Base-by-base conservation (phyloP, 805 yeast species). In the Cyberlindnera maclurae region DNA sequence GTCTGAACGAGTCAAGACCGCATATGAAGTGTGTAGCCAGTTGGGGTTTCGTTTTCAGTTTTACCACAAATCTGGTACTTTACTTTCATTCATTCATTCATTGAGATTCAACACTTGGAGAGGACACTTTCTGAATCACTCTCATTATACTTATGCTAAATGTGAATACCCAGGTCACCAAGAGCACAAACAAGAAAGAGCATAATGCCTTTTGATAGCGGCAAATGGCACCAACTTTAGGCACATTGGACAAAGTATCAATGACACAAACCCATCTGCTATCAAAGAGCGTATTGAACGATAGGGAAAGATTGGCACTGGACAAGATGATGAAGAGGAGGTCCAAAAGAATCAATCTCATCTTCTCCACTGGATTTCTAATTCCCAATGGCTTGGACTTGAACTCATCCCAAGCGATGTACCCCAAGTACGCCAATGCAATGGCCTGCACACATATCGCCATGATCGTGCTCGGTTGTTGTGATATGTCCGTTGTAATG, bases 391-490 rank as follows among this genome's bases (percentile, higher is more conserved):
- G 98, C 55, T 86, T 82, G 12, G 96, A 94, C 17, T 80, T 73
- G 60, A 86, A 90, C 60, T 93, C 98, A 59, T 93, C 97, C 52
- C 77, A 79, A 3, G 95, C 78, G 57, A 90, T 85, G 59, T 85
- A 88, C 4, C 79, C 62, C 40, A 88, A 70, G 56, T 93, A 93
- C 0, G 77, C 71, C 18, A 86, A 62, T 3, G 96, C 95, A 44
- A 79, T 67, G 22, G 86, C 66, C 53, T 88, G 90, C 4, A 90
- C 95, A 37, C 78, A 78, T 3, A 93, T 73, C 4, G 97, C 93
- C 95, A 93, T 87, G 33, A 89, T 79, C 0, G 97, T 85, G 50
- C 95, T 81, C 13, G 98, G 82, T 53, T 84, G 88, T 55, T 84
- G 95, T 7, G 71, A 65, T 7, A 85, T 60, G 11, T 63, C 55